Evolutionary conservation across 2,329 filamentous ascomycete genomes (phyloP).

Genomic region (Dactylellina cionopaga): DNA sequence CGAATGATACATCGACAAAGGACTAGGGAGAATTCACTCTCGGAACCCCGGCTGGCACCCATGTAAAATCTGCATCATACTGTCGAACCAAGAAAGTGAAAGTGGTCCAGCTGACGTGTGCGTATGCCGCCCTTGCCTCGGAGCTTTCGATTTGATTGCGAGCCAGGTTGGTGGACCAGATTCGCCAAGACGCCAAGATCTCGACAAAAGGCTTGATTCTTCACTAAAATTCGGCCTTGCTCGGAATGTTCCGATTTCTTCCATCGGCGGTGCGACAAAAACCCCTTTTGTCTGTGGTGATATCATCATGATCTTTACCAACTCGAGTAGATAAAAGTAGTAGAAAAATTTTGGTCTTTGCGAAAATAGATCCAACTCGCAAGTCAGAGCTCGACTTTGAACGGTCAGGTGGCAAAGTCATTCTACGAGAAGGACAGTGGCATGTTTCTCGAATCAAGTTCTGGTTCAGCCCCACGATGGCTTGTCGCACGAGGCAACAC

Average conservation of each 20-base stretch:
- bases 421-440: neutral
- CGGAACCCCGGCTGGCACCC: neutral
- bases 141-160: neutral
- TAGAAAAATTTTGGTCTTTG: too few species aligned
- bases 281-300: too few species aligned
- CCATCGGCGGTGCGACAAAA: too few species aligned
- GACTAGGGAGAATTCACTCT: neutral
- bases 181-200: conserved; percentile 45
- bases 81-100: conserved; percentile 23
- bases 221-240: conserved; percentile 8
- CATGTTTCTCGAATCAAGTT: neutral
- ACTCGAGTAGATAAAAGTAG: too few species aligned
- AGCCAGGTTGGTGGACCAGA: neutral
- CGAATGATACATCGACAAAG: neutral
- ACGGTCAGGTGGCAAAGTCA: too few species aligned
- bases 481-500: conserved; percentile 29
- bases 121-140: conserved; percentile 25
- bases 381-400: too few species aligned
- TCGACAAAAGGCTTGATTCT: conserved; percentile 50
- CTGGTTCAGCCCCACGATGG: neutral
- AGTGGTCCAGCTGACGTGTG: conserved; percentile 47
- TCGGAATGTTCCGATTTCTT: conserved; percentile 26
- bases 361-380: neutral
- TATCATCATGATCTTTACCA: neutral
- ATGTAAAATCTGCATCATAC: conserved; percentile 17